Evolutionary conservation across 2,329 filamentous ascomycete genomes (phyloP).

Genomic region (Alternaria hordeiaustralica): DNA sequence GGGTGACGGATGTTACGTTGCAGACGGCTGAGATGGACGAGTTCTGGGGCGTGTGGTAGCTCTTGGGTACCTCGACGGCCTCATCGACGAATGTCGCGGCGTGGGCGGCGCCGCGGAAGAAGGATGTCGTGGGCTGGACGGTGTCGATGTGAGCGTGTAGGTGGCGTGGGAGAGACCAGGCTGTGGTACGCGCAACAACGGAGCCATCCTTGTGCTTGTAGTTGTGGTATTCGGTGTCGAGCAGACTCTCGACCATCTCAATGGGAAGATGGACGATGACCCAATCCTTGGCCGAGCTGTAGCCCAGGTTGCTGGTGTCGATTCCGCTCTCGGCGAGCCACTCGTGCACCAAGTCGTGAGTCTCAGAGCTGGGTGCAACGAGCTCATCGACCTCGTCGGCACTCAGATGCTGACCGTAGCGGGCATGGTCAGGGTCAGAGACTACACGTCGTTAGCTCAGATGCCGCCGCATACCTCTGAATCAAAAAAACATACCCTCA

Average conservation of each 20-base stretch:
- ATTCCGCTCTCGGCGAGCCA: conserved; percentile 64
- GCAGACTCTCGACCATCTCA: conserved; percentile 58
- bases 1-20: conserved; percentile 60
- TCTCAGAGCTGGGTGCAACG: conserved; percentile 60
- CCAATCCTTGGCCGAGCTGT: conserved; percentile 65
- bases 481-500: conserved; percentile 50
- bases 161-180: conserved; percentile 65
- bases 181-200: conserved; percentile 58
- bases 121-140: conserved; percentile 67
- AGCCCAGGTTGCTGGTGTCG: conserved; percentile 51
- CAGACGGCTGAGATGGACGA: conserved; percentile 52
- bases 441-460: conserved; percentile 16
- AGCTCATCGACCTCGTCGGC: conserved; percentile 61
- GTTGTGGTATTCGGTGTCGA: conserved; percentile 57
- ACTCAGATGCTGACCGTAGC: conserved; percentile 63
- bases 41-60: conserved; percentile 39
- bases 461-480: too few relatives aligned
- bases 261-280: conserved; percentile 62
- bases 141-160: conserved; percentile 65
- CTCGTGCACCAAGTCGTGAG: conserved; percentile 59
- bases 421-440: conserved; percentile 55
- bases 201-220: conserved; percentile 64
- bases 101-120: conserved; percentile 49
- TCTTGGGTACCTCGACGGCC: conserved; percentile 29
- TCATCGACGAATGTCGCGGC: conserved; percentile 34